A percentile compares a stretch with the other conserved stretches of the same genome.
These are phyloP conservation scores for Starmerella etchellsii DNA, from an alignment of 805 yeast genomes.

Conservation along the genomic window DNA sequence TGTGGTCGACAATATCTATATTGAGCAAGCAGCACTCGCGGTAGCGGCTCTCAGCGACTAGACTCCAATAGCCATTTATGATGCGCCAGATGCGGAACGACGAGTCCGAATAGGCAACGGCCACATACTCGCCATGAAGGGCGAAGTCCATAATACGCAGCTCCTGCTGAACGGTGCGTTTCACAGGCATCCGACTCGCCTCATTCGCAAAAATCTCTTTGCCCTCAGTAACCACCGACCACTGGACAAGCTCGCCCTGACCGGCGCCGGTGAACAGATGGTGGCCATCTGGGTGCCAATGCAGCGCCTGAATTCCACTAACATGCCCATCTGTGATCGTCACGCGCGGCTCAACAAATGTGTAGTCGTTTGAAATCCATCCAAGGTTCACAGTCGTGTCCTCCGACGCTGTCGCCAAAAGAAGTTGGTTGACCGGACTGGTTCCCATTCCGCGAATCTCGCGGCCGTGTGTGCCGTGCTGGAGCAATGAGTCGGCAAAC, in stretches of 20 bases:
- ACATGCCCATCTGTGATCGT: conserved; percentile 58
- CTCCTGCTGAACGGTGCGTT: conserved; percentile 53
- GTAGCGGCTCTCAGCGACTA: conserved; percentile 41
- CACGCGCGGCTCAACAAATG: conserved; percentile 13
- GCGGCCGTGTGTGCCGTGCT: conserved; percentile 76
- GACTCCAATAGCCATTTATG: conserved; percentile 18
- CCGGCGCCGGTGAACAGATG: conserved; percentile 43
- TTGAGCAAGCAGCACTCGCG: conserved; percentile 67
- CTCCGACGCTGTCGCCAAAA: conserved; percentile 72
- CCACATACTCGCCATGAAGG: conserved; percentile 34
- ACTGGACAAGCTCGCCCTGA: conserved; percentile 73
- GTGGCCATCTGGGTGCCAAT: conserved; percentile 31
- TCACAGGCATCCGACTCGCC: conserved; percentile 40
- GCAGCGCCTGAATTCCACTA: conserved; percentile 72
- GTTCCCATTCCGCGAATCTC: conserved; percentile 69
- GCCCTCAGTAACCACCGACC: conserved; percentile 43
- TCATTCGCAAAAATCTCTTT: conserved; percentile 37
- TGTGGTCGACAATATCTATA: conserved; percentile 34
- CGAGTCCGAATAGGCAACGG: conserved; percentile 79
- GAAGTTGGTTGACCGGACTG: conserved; percentile 27
- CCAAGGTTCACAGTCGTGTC: conserved; percentile 74
- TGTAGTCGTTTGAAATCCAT: conserved; percentile 36
- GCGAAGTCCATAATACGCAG: conserved; percentile 82
- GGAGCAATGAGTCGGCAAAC: conserved; percentile 25
- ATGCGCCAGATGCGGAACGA: conserved; percentile 53